Conservation (phyloP, 345 rosid species). For the Eucalyptus victrix region DNA sequence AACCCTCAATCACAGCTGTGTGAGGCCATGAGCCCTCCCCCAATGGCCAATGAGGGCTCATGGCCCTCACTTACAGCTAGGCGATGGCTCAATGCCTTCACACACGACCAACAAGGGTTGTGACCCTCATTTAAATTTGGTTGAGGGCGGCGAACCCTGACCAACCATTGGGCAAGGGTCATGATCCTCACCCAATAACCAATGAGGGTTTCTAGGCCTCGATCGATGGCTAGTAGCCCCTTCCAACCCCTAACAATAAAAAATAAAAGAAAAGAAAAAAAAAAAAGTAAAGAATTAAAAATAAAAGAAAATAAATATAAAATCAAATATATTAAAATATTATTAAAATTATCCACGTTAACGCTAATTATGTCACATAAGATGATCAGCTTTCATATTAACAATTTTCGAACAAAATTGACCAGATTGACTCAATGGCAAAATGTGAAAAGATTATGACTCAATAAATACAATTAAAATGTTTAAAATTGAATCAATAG, state of each 20-base stretch:
- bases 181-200: neutral
- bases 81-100: too few relatives aligned
- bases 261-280: too few relatives aligned
- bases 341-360: too few relatives aligned
- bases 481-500: too few relatives aligned
- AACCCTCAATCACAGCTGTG: neutral
- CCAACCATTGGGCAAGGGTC: neutral
- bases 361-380: neutral
- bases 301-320: too few relatives aligned
- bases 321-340: too few relatives aligned
- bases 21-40: neutral
- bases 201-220: too few relatives aligned
- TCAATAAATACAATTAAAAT: too few relatives aligned
- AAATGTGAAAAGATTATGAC: too few relatives aligned
- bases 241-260: neutral
- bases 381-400: too few relatives aligned
- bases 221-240: rapidly evolving
- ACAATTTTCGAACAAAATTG: neutral
- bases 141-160: rapidly evolving
- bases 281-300: too few relatives aligned
- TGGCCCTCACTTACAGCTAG: neutral
- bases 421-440: too few relatives aligned
- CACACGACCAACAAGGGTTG: neutral
- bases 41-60: neutral
- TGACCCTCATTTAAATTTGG: neutral